A percentile compares a stretch with the other conserved stretches of the same genome.
Conservation (phyloP, 495 filamentous ascomycete genomes). For the Lasiosphaeris hirsuta region DNA sequence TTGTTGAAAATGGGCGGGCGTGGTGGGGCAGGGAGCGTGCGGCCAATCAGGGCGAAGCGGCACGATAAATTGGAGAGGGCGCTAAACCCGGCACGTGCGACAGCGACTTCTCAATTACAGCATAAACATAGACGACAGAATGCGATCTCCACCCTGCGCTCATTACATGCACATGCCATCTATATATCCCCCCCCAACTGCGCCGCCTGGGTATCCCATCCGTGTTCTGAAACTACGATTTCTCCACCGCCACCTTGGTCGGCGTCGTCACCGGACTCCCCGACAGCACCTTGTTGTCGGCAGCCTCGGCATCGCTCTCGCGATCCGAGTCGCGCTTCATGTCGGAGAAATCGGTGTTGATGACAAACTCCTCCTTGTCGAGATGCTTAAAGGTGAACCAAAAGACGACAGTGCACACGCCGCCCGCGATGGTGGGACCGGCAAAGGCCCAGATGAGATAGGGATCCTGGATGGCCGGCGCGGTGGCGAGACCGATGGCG, state of each 20-base stretch:
- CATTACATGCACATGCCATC: too few species aligned
- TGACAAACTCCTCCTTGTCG: constrained; percentile 44
- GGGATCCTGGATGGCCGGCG: constrained; percentile 58
- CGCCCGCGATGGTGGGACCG: constrained; percentile 44
- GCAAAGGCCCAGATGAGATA: constrained; percentile 55
- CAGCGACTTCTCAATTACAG: too few species aligned
- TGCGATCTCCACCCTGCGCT: too few species aligned
- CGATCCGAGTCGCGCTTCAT: constrained; percentile 39
- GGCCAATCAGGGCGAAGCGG: too few species aligned
- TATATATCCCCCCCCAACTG: too few species aligned
- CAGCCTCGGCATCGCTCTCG: constrained; percentile 38
- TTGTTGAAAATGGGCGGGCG: not conserved
- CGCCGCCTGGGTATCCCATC: too few species aligned
- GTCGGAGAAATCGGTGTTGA: constrained; percentile 35
- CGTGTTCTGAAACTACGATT: too few species aligned
- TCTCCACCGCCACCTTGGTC: too few species aligned
- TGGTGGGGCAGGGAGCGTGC: too few species aligned
- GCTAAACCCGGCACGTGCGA: too few species aligned
- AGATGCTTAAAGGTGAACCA: constrained; percentile 46
- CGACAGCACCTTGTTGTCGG: not conserved
- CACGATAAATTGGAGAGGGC: too few species aligned
- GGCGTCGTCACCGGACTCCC: not conserved
- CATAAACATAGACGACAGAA: too few species aligned
- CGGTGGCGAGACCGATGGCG: constrained; percentile 54
- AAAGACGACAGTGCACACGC: constrained; percentile 40